phyloP scores from a whole-genome alignment of 1,139 yeast genomes.

The Blastobotrys illinoisensis region DNA sequence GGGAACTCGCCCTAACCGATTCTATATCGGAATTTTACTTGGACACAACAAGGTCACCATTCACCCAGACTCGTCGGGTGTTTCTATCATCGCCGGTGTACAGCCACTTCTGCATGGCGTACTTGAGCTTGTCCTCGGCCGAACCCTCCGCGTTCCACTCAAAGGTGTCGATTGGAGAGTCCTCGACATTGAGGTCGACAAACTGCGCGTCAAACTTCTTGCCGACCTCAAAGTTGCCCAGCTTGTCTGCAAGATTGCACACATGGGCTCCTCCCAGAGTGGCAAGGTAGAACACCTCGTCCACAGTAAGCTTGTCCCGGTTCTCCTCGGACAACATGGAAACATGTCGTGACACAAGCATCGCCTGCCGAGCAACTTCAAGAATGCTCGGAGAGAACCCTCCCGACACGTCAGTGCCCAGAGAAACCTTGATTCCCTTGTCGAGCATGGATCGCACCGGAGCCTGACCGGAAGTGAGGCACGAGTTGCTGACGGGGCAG shows the following conservation, averaged over 20 bases:
- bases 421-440: slow-evolving; percentile 64
- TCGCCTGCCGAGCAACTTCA: slow-evolving; percentile 69
- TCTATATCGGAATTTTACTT: slow-evolving; percentile 3
- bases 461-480: slow-evolving; percentile 88
- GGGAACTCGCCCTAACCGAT: background rate
- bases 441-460: slow-evolving; percentile 67
- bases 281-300: slow-evolving; percentile 73
- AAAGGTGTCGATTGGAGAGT: slow-evolving; percentile 67
- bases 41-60: slow-evolving; percentile 42
- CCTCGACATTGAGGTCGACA: slow-evolving; percentile 49
- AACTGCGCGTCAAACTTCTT: slow-evolving; percentile 82
- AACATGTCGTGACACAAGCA: slow-evolving; percentile 77
- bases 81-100: slow-evolving; percentile 93
- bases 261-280: slow-evolving; percentile 90
- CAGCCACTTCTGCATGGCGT: slow-evolving; percentile 83
- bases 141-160: slow-evolving; percentile 36
- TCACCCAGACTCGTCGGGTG: slow-evolving; percentile 73
- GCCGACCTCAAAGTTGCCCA: slow-evolving; percentile 73
- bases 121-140: slow-evolving; percentile 29
- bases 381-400: slow-evolving; percentile 82
- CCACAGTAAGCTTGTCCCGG: slow-evolving; percentile 50
- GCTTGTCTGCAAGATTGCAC: slow-evolving; percentile 47
- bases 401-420: slow-evolving; percentile 92
- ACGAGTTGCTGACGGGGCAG: slow-evolving; percentile 89
- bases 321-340: slow-evolving; percentile 51